A percentile compares a stretch with the other conserved stretches of the same genome.
These are phyloP conservation scores for Zygosaccharomyces siamensis DNA, from an alignment of 805 yeast species.

Conservation along the genomic window DNA sequence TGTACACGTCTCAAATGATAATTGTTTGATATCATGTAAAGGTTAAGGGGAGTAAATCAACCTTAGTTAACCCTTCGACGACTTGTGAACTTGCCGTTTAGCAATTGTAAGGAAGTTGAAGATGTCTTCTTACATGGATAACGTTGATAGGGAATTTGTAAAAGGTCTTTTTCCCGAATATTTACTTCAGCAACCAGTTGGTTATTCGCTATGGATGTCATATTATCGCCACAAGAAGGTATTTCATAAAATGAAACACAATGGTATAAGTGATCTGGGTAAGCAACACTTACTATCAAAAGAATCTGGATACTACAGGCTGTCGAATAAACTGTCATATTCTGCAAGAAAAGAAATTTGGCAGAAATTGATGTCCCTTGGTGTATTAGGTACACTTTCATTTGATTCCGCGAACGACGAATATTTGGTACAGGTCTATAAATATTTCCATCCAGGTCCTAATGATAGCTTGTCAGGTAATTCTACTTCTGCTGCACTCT, in stretches of 20 bases:
- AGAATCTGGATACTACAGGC: constrained; percentile 3
- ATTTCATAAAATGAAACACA: constrained; percentile 22
- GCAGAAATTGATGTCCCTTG: constrained; percentile 30
- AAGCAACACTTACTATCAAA: constrained; percentile 2
- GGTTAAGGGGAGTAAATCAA: constrained; percentile 5
- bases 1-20: constrained; percentile 1
- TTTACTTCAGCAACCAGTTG: constrained; percentile 33
- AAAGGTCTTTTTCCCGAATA: constrained; percentile 29
- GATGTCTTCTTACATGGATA: constrained; percentile 27
- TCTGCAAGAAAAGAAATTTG: constrained; percentile 30
- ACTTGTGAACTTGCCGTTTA: neutral
- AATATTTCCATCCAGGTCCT: constrained; percentile 28
- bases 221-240: constrained; percentile 27
- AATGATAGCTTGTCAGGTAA: constrained; percentile 1
- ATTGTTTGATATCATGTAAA: neutral
- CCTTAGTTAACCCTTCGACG: neutral
- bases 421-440: constrained; percentile 30
- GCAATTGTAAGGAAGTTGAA: neutral
- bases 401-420: constrained; percentile 30
- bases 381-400: constrained; percentile 33
- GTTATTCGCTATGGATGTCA: constrained; percentile 25
- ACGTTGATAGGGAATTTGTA: constrained; percentile 27
- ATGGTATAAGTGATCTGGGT: constrained; percentile 1
- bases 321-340: constrained; percentile 13
- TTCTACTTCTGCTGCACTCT: neutral